phyloP scores from a whole-genome alignment of 2,329 filamentous ascomycete genomes.

The Bisporella sp. region DNA sequence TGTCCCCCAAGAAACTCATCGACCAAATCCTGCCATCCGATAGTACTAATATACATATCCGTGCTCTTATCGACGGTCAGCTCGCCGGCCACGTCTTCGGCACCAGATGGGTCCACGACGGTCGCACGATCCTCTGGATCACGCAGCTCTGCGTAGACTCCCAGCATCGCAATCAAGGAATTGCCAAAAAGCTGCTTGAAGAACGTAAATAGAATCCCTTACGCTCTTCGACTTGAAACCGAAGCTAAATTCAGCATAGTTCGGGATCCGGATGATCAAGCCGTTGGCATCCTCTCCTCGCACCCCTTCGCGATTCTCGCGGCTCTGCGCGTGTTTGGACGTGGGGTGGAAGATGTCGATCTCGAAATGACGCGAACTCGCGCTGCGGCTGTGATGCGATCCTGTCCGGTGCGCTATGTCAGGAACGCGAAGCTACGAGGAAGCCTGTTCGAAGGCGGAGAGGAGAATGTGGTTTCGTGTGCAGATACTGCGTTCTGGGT shows the following conservation, averaged over 20 bases:
- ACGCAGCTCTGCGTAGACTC: conserved; percentile 6
- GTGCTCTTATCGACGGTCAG: background rate
- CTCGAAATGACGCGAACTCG: background rate
- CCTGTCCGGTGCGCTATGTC: conserved; percentile 8
- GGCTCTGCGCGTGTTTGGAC: conserved; percentile 3
- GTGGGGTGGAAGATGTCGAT: background rate
- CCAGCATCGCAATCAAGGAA: conserved; percentile 3
- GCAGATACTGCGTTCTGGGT: conserved; percentile 10
- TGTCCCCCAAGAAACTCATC: conserved; percentile 1
- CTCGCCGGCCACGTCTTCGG: conserved; percentile 3
- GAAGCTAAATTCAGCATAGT: too few relatives aligned
- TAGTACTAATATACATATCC: background rate
- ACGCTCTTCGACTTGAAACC: too few relatives aligned
- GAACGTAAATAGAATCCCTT: background rate
- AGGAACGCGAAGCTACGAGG: conserved; percentile 5
- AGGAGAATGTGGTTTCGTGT: background rate
- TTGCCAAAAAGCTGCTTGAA: conserved; percentile 3
- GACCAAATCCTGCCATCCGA: conserved; percentile 1
- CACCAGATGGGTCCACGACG: background rate
- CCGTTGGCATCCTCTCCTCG: conserved; percentile 5
- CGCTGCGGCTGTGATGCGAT: conserved; percentile 3
- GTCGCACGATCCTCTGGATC: conserved; percentile 2
- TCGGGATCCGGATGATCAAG: background rate
- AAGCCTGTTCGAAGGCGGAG: conserved; percentile 1
- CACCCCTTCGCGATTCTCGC: conserved; percentile 5